Base-by-base conservation (phyloP, 164 flowering plant species). In the Magnolia changhungtana region DNA sequence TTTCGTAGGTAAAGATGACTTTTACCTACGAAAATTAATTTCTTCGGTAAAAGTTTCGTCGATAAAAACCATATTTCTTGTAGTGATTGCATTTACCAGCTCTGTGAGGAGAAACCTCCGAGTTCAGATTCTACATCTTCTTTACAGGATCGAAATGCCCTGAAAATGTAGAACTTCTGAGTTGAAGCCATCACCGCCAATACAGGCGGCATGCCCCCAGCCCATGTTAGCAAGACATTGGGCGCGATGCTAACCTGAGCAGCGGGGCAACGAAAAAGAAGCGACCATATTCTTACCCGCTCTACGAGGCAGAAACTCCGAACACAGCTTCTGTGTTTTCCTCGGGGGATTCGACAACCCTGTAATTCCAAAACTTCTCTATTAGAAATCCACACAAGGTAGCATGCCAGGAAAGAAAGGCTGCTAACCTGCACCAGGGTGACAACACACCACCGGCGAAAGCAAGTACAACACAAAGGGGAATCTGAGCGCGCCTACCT, bases 21-120 rank as follows among this genome's bases (percentile, higher is more conserved):
- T n/a, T n/a, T n/a, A n/a, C n/a, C n/a, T n/a, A n/a, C n/a, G n/a
- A n/a, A n/a, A n/a, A n/a, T n/a, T n/a, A n/a, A n/a, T n/a, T n/a
- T n/a, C n/a, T n/a, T n/a, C n/a, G n/a, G n/a, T n/a, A n/a, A n/a
- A n/a, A n/a, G n/a, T n/a, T n/a, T n/a, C n/a, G n/a, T n/a, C n/a
- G n/a, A n/a, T n/a, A n/a, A n/a, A n/a, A n/a, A n/a, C n/a, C n/a
- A n/a, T n/a, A n/a, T n/a, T n/a, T n/a, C n/a, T n/a, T n/a, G n/a
- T n/a, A n/a, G n/a, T n/a, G n/a, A n/a, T 24, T 21, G 55, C 19
- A 29, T 20, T 50, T 58, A 75, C 97, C 98, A 68, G 97, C 96
- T 85, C 98, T 85, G 50, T 92, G 98, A 73, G 98, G 93, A 8
- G 96, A 92, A 78, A 94, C 87, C 71, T 67, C 71, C 19, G 71